Evolutionary conservation across 2,329 filamentous ascomycete genomes (phyloP).

Genomic region (Ceratocystis ficicola): DNA sequence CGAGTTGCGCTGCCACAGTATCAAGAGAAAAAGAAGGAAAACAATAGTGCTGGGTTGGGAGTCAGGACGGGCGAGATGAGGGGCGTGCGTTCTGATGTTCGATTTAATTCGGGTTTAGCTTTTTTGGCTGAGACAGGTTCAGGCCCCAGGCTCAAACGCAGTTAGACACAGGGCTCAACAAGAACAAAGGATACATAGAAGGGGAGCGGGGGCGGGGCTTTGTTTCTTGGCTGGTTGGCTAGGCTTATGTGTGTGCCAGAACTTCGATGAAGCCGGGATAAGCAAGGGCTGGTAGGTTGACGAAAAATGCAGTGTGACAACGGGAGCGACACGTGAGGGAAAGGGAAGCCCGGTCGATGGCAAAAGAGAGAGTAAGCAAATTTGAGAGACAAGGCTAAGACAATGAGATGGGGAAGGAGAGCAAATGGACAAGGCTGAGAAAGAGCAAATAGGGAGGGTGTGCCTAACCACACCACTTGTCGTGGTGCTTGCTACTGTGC

Average conservation of each 20-base stretch:
- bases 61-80: not conserved
- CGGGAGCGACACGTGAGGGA: not conserved
- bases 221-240: not conserved
- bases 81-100: not conserved
- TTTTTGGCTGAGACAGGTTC: not conserved
- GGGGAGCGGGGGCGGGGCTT: conserved; percentile 1
- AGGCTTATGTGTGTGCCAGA: not conserved
- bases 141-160: not conserved
- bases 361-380: not conserved
- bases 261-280: not conserved
- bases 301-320: not conserved
- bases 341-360: not conserved
- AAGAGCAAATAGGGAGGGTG: not conserved
- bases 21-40: not conserved
- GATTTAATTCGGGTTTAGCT: conserved; percentile 6
- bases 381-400: not conserved
- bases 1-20: not conserved
- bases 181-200: not conserved
- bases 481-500: no score
- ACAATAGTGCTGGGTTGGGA: not conserved
- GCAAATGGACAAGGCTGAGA: not conserved
- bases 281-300: not conserved
- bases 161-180: not conserved
- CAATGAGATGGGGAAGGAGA: not conserved
- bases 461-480: no score